A percentile compares a stretch with the other conserved stretches of the same genome.
These are phyloP conservation scores for Aspergillus proliferans DNA, from an alignment of 2,329 filamentous ascomycete species.

Conservation along the genomic window DNA sequence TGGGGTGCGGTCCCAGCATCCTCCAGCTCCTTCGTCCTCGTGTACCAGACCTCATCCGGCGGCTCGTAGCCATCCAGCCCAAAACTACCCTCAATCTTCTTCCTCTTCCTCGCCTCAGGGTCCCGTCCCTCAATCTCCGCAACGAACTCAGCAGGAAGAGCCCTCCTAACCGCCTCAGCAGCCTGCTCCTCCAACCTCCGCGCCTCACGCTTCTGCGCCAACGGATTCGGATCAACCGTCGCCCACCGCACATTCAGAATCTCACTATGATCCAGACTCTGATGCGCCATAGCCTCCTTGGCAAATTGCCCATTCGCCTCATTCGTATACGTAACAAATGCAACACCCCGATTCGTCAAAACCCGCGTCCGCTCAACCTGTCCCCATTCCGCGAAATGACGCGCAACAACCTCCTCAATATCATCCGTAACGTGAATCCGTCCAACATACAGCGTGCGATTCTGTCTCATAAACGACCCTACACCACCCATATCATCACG, in stretches of 20 bases:
- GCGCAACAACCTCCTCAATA: slow-evolving; percentile 89
- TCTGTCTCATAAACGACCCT: slow-evolving; percentile 87
- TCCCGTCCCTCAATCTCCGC: slow-evolving; percentile 91
- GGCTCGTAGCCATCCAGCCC: slow-evolving; percentile 88
- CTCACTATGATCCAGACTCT: slow-evolving; percentile 84
- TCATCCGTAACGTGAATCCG: slow-evolving; percentile 93
- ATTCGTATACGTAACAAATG: slow-evolving; percentile 90
- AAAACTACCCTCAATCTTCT: slow-evolving; percentile 84
- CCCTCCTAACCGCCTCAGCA: slow-evolving; percentile 82
- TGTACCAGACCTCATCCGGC: slow-evolving; percentile 89
- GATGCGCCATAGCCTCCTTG: slow-evolving; percentile 93
- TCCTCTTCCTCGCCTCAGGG: slow-evolving; percentile 76
- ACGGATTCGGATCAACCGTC: slow-evolving; percentile 90
- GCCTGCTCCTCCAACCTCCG: slow-evolving; percentile 89
- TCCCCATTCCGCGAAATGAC: slow-evolving; percentile 97
- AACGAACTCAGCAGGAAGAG: slow-evolving; percentile 82
- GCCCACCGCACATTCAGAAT: slow-evolving; percentile 96
- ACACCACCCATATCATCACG: slow-evolving; percentile 97
- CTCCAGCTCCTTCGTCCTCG: slow-evolving; percentile 65
- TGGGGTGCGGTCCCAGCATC: slow-evolving; percentile 52
- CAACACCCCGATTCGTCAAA: slow-evolving; percentile 81
- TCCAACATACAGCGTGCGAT: slow-evolving; percentile 88
- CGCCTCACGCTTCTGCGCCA: slow-evolving; percentile 87
- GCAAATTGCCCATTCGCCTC: slow-evolving; percentile 86
- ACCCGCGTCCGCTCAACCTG: slow-evolving; percentile 83